These are phyloP conservation scores for Blastocystis sp. DNA, from an alignment of 352 stramenopile species.

Conservation along the genomic window DNA sequence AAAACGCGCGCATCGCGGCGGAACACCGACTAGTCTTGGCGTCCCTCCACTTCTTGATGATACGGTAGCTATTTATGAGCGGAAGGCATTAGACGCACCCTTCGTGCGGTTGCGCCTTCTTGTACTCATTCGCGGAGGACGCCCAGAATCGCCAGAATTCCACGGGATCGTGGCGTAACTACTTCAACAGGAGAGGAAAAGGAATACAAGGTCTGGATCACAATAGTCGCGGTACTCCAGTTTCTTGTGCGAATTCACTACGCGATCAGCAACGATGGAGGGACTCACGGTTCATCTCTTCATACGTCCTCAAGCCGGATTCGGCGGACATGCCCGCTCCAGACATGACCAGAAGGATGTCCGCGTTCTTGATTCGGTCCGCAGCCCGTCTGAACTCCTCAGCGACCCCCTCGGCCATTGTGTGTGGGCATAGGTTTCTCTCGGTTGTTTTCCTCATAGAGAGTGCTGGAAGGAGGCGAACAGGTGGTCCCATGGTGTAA, in stretches of 20 bases:
- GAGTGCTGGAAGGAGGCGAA: background rate
- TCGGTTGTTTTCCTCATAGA: background rate
- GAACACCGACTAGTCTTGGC: background rate
- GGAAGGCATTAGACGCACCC: background rate
- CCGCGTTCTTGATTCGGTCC: conserved; percentile 29
- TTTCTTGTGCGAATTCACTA: background rate
- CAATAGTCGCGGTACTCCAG: conserved; percentile 68
- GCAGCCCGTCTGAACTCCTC: conserved; percentile 15
- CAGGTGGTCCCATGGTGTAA: conserved; percentile 68
- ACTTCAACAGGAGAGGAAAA: background rate
- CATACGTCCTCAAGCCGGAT: conserved; percentile 70
- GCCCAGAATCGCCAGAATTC: conserved; percentile 71
- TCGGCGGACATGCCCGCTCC: conserved; percentile 72
- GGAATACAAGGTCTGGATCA: conserved; percentile 47
- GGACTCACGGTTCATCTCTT: conserved; percentile 55
- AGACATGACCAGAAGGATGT: conserved; percentile 51
- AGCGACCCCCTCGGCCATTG: background rate
- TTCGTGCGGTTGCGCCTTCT: conserved; percentile 35
- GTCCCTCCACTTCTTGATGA: conserved; percentile 70
- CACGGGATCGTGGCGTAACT: conserved; percentile 45
- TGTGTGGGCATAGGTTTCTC: background rate
- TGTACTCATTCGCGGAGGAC: conserved; percentile 29
- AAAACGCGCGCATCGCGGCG: background rate
- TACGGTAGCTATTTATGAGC: conserved; percentile 26
- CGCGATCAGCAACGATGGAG: background rate